These are phyloP conservation scores for Trichoderma sp. DNA, from an alignment of 2,329 filamentous ascomycete genomes.

Conservation along the genomic window DNA sequence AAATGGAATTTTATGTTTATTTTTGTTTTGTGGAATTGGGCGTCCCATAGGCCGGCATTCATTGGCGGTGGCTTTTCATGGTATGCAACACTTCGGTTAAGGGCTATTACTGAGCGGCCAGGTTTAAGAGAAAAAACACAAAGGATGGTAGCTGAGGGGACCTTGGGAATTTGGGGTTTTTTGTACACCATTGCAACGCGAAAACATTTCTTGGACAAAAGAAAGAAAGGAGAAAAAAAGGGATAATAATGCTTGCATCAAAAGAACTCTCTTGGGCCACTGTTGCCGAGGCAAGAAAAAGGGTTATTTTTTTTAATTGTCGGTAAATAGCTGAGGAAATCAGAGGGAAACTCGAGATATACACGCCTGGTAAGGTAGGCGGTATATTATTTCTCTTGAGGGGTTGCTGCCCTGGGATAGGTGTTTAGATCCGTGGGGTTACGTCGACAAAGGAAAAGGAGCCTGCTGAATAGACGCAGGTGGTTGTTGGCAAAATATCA, in stretches of 20 bases:
- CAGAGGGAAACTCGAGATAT: background rate
- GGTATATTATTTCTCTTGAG: background rate
- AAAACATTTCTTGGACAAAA: slow-evolving; percentile 16
- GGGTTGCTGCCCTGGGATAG: background rate
- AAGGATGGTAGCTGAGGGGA: background rate
- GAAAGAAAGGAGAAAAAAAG: background rate
- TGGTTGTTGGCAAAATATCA: background rate
- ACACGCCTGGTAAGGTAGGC: background rate
- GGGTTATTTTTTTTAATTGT: background rate
- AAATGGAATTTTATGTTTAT: background rate
- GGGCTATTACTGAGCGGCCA: slow-evolving; percentile 11
- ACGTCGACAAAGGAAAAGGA: background rate
- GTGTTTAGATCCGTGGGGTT: slow-evolving; percentile 8
- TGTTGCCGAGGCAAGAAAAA: slow-evolving; percentile 3
- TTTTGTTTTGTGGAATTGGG: slow-evolving; percentile 12
- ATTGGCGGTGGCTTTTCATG: slow-evolving; percentile 9
- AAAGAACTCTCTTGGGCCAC: background rate
- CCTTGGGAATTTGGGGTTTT: slow-evolving; percentile 8
- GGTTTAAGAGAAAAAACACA: background rate
- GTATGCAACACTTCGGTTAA: slow-evolving; percentile 9
- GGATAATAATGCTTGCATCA: background rate
- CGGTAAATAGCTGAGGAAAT: slow-evolving; percentile 1
- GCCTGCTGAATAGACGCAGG: background rate
- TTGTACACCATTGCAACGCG: slow-evolving; percentile 22
- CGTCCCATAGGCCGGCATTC: slow-evolving; percentile 6